Conservation (phyloP, 495 filamentous ascomycete species). For the Pyrenula massariospora region DNA sequence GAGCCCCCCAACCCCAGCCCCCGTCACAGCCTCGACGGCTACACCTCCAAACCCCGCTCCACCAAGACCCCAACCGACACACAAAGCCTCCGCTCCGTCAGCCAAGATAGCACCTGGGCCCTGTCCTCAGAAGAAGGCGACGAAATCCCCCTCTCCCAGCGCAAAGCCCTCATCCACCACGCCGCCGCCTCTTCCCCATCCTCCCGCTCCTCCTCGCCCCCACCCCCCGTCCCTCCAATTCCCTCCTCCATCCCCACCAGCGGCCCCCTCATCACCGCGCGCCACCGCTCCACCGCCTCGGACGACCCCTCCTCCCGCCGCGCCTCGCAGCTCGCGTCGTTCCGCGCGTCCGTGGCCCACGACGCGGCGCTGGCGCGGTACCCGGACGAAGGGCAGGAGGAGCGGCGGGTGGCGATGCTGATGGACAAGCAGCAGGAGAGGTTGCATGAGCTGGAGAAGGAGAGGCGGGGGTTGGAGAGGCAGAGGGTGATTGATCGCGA, state of each 20-base stretch:
- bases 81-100: background rate
- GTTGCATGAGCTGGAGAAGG: conserved; percentile 1
- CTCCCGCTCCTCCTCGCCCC: background rate
- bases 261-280: conserved; percentile 5
- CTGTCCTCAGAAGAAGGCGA: conserved; percentile 29
- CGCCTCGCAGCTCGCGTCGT: conserved; percentile 48
- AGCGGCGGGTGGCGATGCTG: conserved; percentile 33
- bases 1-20: background rate
- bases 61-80: background rate
- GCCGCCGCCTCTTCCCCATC: conserved; percentile 2
- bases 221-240: background rate
- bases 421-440: conserved; percentile 16
- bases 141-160: conserved; percentile 63
- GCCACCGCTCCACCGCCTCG: conserved; percentile 6
- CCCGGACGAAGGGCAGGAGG: conserved; percentile 21
- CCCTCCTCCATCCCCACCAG: background rate
- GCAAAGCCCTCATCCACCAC: conserved; percentile 39
- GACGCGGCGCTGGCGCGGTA: conserved; percentile 38
- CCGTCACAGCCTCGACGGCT: background rate
- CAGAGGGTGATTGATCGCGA: conserved; percentile 51
- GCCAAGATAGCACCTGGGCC: background rate
- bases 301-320: conserved; percentile 8
- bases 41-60: background rate
- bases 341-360: conserved; percentile 58
- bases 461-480: conserved; percentile 12